Percentiles rank a stretch among this genome's conserved stretches.
Conservation (phyloP, 2,329 filamentous ascomycete genomes). For the Aspergillus japonicus region DNA sequence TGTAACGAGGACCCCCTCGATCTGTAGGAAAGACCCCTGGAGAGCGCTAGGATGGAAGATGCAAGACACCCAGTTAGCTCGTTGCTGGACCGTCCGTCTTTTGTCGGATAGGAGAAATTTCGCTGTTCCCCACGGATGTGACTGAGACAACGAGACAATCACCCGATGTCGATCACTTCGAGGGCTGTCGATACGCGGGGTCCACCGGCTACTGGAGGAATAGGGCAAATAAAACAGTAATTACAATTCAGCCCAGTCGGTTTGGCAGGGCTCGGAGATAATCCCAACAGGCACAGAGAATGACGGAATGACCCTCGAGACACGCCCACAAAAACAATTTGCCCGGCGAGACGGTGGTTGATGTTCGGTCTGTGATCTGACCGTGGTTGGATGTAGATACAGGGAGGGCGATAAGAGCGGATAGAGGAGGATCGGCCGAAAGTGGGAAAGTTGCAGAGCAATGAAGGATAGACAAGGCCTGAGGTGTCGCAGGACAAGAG, state of each 20-base stretch:
- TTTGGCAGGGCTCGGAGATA: conserved; percentile 18
- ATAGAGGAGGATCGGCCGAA: not conserved
- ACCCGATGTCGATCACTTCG: not conserved
- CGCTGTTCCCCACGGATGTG: conserved; percentile 9
- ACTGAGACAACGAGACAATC: conserved; percentile 5
- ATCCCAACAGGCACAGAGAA: not conserved
- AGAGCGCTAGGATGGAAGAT: conserved; percentile 19
- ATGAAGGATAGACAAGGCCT: not conserved
- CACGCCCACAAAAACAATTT: not conserved
- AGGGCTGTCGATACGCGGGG: not conserved
- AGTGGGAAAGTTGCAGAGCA: not conserved
- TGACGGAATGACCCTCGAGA: not conserved
- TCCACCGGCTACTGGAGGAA: conserved; percentile 1
- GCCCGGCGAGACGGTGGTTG: not conserved
- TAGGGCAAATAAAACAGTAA: conserved; percentile 25
- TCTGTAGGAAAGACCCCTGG: conserved; percentile 26
- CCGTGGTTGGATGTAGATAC: not conserved
- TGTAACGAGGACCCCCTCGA: conserved; percentile 32
- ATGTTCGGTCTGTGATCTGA: no score
- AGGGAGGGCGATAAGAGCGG: not conserved
- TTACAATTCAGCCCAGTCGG: conserved; percentile 28
- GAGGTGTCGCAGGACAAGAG: not conserved
- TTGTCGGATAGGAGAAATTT: conserved; percentile 6
- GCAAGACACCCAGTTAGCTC: conserved; percentile 19
- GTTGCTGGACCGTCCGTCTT: conserved; percentile 6